Conservation (phyloP, 2,329 filamentous ascomycete species). For the Trichophyton schoenleinii region DNA sequence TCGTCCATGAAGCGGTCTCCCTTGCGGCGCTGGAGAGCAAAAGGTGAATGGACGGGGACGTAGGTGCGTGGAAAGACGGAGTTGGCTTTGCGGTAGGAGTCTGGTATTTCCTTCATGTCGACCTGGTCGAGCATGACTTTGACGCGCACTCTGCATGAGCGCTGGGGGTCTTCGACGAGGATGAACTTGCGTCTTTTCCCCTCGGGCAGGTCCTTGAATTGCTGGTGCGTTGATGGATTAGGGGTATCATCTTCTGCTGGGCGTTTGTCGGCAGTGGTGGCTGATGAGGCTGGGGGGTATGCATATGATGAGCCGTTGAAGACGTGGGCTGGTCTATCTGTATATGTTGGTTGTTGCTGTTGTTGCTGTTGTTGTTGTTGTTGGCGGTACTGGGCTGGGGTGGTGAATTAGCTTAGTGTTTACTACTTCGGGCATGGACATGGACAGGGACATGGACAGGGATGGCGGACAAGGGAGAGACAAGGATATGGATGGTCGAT, state of each 20-base stretch:
- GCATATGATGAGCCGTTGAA: conserved; percentile 62
- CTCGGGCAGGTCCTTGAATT: conserved; percentile 75
- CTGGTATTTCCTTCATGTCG: conserved; percentile 89
- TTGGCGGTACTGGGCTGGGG: background rate
- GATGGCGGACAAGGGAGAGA: background rate
- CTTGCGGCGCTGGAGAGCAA: conserved; percentile 52
- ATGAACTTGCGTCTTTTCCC: conserved; percentile 94
- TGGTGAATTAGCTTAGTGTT: background rate
- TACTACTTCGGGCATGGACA: background rate
- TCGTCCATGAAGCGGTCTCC: conserved; percentile 62
- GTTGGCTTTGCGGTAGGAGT: conserved; percentile 82
- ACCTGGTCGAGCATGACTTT: conserved; percentile 87
- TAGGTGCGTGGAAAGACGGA: conserved; percentile 85
- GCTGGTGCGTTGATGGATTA: background rate
- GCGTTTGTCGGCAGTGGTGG: conserved; percentile 24
- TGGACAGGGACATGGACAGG: background rate
- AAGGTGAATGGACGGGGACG: conserved; percentile 74
- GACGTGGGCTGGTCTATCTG: conserved; percentile 53
- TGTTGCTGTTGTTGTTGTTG: background rate
- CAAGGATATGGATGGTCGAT: conserved; percentile 10
- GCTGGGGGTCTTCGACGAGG: conserved; percentile 77
- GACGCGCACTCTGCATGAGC: conserved; percentile 69
- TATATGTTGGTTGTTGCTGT: background rate
- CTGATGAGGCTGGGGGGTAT: conserved; percentile 30
- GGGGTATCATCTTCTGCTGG: conserved; percentile 9